Conservation (phyloP, 805 yeast genomes). For the Teunomyces stri region DNA sequence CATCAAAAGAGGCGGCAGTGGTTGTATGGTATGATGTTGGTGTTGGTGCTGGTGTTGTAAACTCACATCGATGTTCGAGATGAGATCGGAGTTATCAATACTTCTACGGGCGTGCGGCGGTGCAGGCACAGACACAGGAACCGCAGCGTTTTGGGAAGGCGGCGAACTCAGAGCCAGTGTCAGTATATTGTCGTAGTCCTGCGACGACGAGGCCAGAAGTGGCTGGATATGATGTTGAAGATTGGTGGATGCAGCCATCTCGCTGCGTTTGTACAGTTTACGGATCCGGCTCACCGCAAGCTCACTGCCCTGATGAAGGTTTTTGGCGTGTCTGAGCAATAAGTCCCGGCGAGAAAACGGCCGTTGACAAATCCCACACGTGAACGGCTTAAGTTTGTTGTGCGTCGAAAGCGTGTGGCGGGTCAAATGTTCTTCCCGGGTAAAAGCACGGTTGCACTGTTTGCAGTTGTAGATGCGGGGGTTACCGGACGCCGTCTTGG, state of each 20-base stretch:
- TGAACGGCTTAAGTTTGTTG: slow-evolving; percentile 43
- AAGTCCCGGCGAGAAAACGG: slow-evolving; percentile 44
- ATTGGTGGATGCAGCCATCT: background rate
- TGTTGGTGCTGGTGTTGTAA: background rate
- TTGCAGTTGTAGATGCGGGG: slow-evolving; percentile 41
- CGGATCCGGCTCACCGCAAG: slow-evolving; percentile 42
- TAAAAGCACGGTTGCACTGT: slow-evolving; percentile 43
- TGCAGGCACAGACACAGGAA: background rate
- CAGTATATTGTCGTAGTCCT: background rate
- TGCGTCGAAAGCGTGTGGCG: slow-evolving; percentile 43
- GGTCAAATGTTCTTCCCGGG: slow-evolving; percentile 46
- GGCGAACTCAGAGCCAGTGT: background rate
- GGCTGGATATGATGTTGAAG: background rate
- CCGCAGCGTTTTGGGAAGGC: background rate
- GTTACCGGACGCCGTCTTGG: slow-evolving; percentile 44
- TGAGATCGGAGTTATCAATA: slow-evolving; percentile 7
- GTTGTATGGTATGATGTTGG: background rate
- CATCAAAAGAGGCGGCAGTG: background rate
- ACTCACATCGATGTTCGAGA: background rate
- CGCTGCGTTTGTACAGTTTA: slow-evolving; percentile 33
- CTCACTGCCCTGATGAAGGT: slow-evolving; percentile 44
- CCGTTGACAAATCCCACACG: slow-evolving; percentile 43
- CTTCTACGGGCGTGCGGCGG: slow-evolving; percentile 6
- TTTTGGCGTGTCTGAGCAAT: slow-evolving; percentile 43
- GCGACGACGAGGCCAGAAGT: background rate